Conservation (phyloP, 352 stramenopile species). For the Globisporangium echinulatum region DNA sequence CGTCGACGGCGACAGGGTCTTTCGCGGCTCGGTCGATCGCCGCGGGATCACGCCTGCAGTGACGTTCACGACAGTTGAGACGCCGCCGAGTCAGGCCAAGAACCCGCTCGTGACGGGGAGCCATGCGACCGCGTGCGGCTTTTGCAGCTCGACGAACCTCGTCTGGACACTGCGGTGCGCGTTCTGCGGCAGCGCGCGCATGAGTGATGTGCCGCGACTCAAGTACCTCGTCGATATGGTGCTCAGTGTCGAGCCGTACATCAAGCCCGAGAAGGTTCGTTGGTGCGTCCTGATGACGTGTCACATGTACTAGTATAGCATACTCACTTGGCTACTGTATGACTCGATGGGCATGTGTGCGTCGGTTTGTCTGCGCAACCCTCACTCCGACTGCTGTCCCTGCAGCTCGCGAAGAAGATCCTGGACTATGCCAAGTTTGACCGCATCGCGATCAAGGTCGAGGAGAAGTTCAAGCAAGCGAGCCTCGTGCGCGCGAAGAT, state of each 20-base stretch:
- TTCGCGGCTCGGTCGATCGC: conserved; percentile 36
- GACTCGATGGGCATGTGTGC: too few relatives aligned
- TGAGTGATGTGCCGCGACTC: conserved; percentile 62
- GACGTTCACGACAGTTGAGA: conserved; percentile 49
- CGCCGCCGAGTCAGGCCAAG: conserved; percentile 42
- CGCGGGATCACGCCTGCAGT: conserved; percentile 60
- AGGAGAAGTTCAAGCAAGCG: conserved; percentile 71
- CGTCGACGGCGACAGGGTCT: conserved; percentile 39
- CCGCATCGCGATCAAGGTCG: conserved; percentile 61
- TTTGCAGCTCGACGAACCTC: conserved; percentile 70
- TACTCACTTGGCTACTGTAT: too few relatives aligned
- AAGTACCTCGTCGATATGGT: conserved; percentile 81
- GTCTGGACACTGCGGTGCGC: conserved; percentile 57
- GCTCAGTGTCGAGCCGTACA: conserved; percentile 56
- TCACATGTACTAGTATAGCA: too few relatives aligned
- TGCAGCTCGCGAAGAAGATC: conserved; percentile 58
- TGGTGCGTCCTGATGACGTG: too few relatives aligned
- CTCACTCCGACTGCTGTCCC: neutral
- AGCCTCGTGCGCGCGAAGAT: conserved; percentile 67
- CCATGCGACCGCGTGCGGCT: conserved; percentile 42
- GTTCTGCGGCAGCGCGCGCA: conserved; percentile 65
- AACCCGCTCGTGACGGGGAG: conserved; percentile 24
- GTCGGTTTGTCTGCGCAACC: too few relatives aligned
- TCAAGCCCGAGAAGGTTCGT: conserved; percentile 44
- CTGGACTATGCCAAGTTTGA: conserved; percentile 79